Evolutionary conservation across 208 protist genomes (phyloP), one percentile per base, ranked within the genome.

Genomic region (Entamoeba invadens): DNA sequence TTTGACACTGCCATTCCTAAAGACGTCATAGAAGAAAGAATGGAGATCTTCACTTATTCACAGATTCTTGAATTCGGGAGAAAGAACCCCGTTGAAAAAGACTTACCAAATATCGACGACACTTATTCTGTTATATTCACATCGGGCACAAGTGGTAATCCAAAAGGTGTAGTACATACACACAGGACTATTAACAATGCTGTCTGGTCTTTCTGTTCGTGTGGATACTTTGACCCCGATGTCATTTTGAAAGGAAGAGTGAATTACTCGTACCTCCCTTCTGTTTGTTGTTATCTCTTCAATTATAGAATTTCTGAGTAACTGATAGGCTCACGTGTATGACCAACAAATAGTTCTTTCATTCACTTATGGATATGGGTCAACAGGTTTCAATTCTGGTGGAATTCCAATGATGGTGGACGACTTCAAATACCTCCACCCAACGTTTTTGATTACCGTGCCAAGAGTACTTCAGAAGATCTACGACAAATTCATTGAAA

Each of bases 51-150:
- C 38, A 87, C 0, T 44, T 87, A 87, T n/a, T 4, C 3, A 1
- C 31, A 4, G 38, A 12, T 87, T 12, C 0, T 87, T 1, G 38
- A 87, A 42, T 38, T 12, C 8, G 57, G 57, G 38, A 4, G 14
- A 87, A 0, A 87, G 0, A 4, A 87, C 38, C 57, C 57, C 31
- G 10, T 38, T 87, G 57, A 4, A 10, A 0, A 2, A 12, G 57
- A 87, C 3, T 38, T 87, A 38, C 57, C 77, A 14, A 3, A 1
- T 44, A 0, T 2, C 31, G 12, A 93, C 45, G 94, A 95, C 77
- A 42, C 92, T 25, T 44, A 6, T 45, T 93, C 94, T n/a, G 16
- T 95, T n/a, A 47, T 95, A 3, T 95, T 94, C 46, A 95, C 95
- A 14, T 92, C 45, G 68, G 95, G 95, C 3, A 95, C 95, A 31